phyloP scores from a whole-genome alignment of 2,329 filamentous ascomycete genomes.

The Neonectria punicea region DNA sequence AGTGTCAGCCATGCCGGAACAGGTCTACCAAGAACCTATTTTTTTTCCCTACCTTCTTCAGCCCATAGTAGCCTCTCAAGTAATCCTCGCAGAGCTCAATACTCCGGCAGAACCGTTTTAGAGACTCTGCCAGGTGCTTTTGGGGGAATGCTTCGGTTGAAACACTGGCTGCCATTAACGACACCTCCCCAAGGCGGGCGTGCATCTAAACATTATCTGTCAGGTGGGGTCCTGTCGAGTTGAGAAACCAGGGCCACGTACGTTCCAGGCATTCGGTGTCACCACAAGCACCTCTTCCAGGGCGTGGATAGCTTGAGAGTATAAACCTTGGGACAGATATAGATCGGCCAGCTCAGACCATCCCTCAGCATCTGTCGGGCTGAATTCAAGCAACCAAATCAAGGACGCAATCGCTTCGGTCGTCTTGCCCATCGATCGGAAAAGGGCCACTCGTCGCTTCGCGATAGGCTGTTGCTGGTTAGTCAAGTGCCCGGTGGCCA shows the following conservation, averaged over 20 bases:
- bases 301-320: conserved; percentile 85
- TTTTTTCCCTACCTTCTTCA: conserved; percentile 74
- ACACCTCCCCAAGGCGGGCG: conserved; percentile 84
- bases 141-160: conserved; percentile 53
- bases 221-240: conserved; percentile 25
- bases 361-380: conserved; percentile 89
- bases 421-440: conserved; percentile 76
- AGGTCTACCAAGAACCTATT: background rate
- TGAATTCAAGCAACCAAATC: conserved; percentile 80
- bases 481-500: conserved; percentile 26
- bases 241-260: conserved; percentile 55
- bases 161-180: conserved; percentile 74
- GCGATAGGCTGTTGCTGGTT: conserved; percentile 73
- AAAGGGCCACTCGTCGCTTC: conserved; percentile 84
- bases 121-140: conserved; percentile 73
- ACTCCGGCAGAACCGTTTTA: conserved; percentile 89
- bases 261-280: conserved; percentile 94
- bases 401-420: conserved; percentile 80
- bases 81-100: conserved; percentile 96
- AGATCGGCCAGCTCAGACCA: conserved; percentile 93
- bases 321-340: conserved; percentile 82
- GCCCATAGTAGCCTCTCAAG: conserved; percentile 89
- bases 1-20: conserved; percentile 15
- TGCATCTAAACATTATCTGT: conserved; percentile 72
- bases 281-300: conserved; percentile 91